Base-by-base conservation (phyloP, 169 alveolate genomes). In the Cryptosporidium baileyi region DNA sequence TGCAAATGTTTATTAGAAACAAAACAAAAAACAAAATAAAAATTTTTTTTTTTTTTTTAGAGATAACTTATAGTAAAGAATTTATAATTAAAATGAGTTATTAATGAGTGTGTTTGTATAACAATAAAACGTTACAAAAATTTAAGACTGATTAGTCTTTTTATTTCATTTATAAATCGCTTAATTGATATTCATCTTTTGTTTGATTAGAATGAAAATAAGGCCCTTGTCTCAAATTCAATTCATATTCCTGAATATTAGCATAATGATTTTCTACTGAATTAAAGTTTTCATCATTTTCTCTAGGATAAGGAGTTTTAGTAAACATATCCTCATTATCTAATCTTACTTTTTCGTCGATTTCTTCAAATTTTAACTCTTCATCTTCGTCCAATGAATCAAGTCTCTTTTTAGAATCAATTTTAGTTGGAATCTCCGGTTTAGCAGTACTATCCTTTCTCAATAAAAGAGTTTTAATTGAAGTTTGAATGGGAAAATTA, bases 271-370 rank as follows among this genome's bases (percentile, higher is more conserved):
- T 4, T 47, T 47, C 9, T 9, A n/a, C 15, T 47, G 15, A 9
- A 41, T 41, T 47, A n/a, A 3, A 47, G 0, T 4, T 3, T 15
- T 54, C 67, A 34, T 40, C 74, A 8, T 41, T 45, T 15, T 74
- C 85, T 57, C 5, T 57, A 41, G 85, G 85, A 24, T 74, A 74
- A 22, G 85, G 85, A 2, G 85, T 74, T 38, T 74, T 57, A 5
- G 32, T 67, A 13, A 74, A 74, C 19, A 74, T 17, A 43, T 47
- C 61, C 44, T 63, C 80, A 5, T 4, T 61, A 15, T 63, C 60
- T 28, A 30, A 7, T n/a, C n/a, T n/a, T 1, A 17, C 2, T 11
- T 47, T 15, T 41, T 17, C 5, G 24, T 63, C 80, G 24, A 47
- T 28, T 15, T 2, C 0, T 17, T 52, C 61, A 3, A 32, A 1